Evolutionary conservation across 140 eudicot genomes (phyloP).

Genomic region (Senecio squalidus): DNA sequence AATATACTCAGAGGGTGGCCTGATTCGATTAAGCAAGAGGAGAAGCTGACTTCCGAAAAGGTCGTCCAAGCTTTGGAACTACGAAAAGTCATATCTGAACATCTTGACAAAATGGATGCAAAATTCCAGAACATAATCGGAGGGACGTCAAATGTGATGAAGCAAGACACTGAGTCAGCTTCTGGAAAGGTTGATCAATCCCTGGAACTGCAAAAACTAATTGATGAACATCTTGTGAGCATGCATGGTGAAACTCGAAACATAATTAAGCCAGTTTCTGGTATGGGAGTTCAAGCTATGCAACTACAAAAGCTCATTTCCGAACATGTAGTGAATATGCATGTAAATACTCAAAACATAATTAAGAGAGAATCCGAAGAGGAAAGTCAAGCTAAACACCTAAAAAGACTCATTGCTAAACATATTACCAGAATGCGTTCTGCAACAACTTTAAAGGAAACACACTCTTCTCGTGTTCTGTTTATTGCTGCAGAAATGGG

Average conservation of each 20-base stretch:
- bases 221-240: background rate
- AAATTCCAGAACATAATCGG: background rate
- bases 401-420: constrained; percentile 1
- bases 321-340: background rate
- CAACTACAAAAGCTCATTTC: background rate
- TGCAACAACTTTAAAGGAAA: background rate
- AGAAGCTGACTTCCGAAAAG: background rate
- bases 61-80: background rate
- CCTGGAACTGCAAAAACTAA: background rate
- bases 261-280: background rate
- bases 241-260: background rate
- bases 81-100: background rate
- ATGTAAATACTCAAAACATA: background rate
- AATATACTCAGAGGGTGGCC: background rate
- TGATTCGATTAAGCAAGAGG: background rate
- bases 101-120: background rate
- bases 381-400: background rate
- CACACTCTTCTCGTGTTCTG: constrained; percentile 17
- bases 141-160: background rate
- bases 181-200: background rate
- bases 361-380: background rate
- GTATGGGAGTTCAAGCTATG: background rate
- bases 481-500: constrained; percentile 30
- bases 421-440: constrained; percentile 2
- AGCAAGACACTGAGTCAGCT: background rate